Conservation (phyloP, 352 stramenopile genomes). For the Saprolegnia diclina region DNA sequence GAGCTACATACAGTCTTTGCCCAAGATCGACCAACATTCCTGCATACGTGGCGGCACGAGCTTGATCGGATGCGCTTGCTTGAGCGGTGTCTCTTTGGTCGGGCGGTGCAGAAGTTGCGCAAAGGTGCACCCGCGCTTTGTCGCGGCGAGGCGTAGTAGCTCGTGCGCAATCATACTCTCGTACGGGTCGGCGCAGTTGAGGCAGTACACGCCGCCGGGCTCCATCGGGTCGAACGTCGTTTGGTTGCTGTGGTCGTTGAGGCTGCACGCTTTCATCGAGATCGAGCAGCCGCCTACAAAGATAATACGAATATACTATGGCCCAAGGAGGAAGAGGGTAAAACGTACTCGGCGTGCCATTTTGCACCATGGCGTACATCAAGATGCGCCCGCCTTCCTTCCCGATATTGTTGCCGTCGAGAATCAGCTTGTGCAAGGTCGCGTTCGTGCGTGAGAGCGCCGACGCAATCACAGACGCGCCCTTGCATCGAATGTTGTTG, state of each 20-base stretch:
- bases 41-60: slow-evolving; percentile 16
- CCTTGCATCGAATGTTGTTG: slow-evolving; percentile 72
- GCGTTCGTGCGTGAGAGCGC: slow-evolving; percentile 45
- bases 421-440: slow-evolving; percentile 47
- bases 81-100: slow-evolving; percentile 26
- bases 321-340: neutral
- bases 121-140: slow-evolving; percentile 66
- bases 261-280: slow-evolving; percentile 56
- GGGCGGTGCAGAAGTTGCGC: slow-evolving; percentile 39
- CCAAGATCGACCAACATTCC: neutral
- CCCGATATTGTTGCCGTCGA: slow-evolving; percentile 77
- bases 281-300: slow-evolving; percentile 42
- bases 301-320: neutral
- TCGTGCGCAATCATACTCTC: slow-evolving; percentile 72
- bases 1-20: slow-evolving; percentile 5
- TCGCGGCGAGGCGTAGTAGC: slow-evolving; percentile 62
- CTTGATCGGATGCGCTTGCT: slow-evolving; percentile 18
- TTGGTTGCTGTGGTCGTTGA: slow-evolving; percentile 29
- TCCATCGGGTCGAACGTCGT: slow-evolving; percentile 66
- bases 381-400: slow-evolving; percentile 61
- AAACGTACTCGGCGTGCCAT: slow-evolving; percentile 36
- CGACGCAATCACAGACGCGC: slow-evolving; percentile 63
- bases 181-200: slow-evolving; percentile 63
- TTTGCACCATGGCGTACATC: slow-evolving; percentile 58
- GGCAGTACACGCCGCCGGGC: slow-evolving; percentile 56